phyloP scores from a whole-genome alignment of 352 stramenopile species.

The Pythium folliculosum region DNA sequence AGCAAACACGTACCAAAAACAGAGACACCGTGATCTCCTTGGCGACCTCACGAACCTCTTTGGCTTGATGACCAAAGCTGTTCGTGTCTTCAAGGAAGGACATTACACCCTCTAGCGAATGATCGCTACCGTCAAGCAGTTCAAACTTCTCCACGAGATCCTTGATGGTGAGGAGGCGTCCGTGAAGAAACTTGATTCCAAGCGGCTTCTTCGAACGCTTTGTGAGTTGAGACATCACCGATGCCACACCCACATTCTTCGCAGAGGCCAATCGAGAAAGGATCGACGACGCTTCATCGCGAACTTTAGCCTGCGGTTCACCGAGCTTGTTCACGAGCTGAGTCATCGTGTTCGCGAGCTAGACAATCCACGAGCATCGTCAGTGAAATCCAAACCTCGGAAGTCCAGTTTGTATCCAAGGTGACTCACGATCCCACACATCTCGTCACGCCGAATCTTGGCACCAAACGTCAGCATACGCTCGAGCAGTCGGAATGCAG shows the following conservation, averaged over 20 bases:
- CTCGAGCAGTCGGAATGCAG: slow-evolving; percentile 69
- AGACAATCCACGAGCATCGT: background rate
- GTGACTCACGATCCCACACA: slow-evolving; percentile 64
- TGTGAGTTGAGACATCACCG: slow-evolving; percentile 59
- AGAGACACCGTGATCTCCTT: slow-evolving; percentile 87
- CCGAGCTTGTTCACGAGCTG: slow-evolving; percentile 81
- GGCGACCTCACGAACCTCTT: slow-evolving; percentile 85
- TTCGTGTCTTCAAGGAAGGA: slow-evolving; percentile 82
- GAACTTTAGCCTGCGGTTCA: slow-evolving; percentile 70
- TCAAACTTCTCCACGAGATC: slow-evolving; percentile 61
- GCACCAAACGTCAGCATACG: slow-evolving; percentile 53
- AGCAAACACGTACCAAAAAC: slow-evolving; percentile 44
- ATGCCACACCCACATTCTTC: slow-evolving; percentile 68
- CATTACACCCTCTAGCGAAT: slow-evolving; percentile 67
- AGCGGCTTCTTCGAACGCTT: slow-evolving; percentile 80
- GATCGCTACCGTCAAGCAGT: slow-evolving; percentile 46
- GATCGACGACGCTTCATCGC: slow-evolving; percentile 58
- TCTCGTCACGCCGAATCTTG: slow-evolving; percentile 55
- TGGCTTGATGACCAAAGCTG: slow-evolving; percentile 85
- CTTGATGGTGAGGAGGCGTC: slow-evolving; percentile 62
- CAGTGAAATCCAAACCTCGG: background rate
- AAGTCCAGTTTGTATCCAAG: background rate
- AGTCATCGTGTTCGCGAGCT: slow-evolving; percentile 77
- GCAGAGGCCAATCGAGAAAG: slow-evolving; percentile 49
- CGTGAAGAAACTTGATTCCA: slow-evolving; percentile 69